Evolutionary conservation across 2,329 filamentous ascomycete species (phyloP), one percentile per base, ranked within the genome.

Genomic region (Parascedosporium putredinis): DNA sequence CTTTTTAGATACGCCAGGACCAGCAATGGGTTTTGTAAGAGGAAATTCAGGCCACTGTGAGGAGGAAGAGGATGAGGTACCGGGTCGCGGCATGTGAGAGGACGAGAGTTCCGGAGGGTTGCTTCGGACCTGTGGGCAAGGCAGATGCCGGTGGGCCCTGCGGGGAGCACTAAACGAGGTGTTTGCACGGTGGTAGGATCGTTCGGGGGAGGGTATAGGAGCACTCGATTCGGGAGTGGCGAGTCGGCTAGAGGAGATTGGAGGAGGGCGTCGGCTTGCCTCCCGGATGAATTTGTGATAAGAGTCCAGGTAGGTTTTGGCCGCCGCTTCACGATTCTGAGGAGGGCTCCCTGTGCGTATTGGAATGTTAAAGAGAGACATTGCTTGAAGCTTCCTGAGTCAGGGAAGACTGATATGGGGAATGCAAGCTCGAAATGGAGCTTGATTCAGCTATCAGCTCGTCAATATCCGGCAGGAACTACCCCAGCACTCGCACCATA

Each of bases 121-220:
- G 47, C 34, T 43, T 18, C 16, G 23, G 18, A 42, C 16, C 1
- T 29, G n/a, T 4, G 16, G 36, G 6, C 34, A 20, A n/a, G 22
- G 24, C 8, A 8, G 24, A 25, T 42, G 25, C 22, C 48, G 38
- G 25, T 54, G 52, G 25, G 54, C 50, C 23, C 50, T 51, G 10
- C 57, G 54, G 1, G 57, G 58, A 1, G 56, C 42, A 49, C 57
- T 60, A 48, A 60, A 60, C 2, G 60, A 60, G 18, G 53, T 31
- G 4, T 50, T 47, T 3, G 51, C 52, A 2, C 51, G 51, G 3
- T 47, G 44, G 31, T 57, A 55, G 2, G 55, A 55, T 9, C 61
- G 58, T 49, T 63, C 57, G 12, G 38, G 20, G 9, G 38, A 24
- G 20, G 18, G 10, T 20, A 18, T 20, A 10, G 38, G 10, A 20